A percentile compares a stretch with the other conserved stretches of the same genome.
Conservation (phyloP, 352 stramenopile species). For the Peronosclerospora sorghi region DNA sequence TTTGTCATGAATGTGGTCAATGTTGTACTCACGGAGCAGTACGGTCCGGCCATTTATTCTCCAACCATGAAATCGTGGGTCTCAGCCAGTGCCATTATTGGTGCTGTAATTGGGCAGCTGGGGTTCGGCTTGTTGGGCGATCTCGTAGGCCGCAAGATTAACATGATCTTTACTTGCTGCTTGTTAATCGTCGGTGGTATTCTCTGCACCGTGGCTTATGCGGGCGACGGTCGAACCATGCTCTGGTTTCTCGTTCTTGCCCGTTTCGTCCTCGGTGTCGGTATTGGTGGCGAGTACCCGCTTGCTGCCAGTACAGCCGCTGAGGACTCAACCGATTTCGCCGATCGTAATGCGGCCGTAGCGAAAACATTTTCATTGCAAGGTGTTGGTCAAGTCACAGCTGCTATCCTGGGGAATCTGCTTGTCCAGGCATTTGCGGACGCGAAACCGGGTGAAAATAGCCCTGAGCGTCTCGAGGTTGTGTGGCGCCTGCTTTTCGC, state of each 20-base stretch:
- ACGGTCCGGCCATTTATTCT: slow-evolving; percentile 45
- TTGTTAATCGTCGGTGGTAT: slow-evolving; percentile 59
- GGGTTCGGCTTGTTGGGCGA: slow-evolving; percentile 49
- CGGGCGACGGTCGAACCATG: slow-evolving; percentile 21
- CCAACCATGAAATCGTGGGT: slow-evolving; percentile 49
- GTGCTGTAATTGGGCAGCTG: slow-evolving; percentile 47
- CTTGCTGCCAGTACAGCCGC: slow-evolving; percentile 44
- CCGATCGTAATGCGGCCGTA: slow-evolving; percentile 41
- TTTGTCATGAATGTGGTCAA: slow-evolving; percentile 80
- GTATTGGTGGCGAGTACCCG: slow-evolving; percentile 45
- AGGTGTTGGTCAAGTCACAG: slow-evolving; percentile 43
- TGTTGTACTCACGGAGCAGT: slow-evolving; percentile 70
- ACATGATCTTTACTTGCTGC: slow-evolving; percentile 56
- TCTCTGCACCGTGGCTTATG: slow-evolving; percentile 48
- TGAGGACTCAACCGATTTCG: slow-evolving; percentile 38
- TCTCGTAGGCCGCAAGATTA: slow-evolving; percentile 47
- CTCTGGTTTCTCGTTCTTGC: slow-evolving; percentile 55
- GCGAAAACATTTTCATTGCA: slow-evolving; percentile 60
- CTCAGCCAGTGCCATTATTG: slow-evolving; percentile 41
- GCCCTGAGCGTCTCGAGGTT: slow-evolving; percentile 31
- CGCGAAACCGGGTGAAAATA: slow-evolving; percentile 26
- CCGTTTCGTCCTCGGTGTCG: slow-evolving; percentile 48
- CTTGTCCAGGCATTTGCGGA: slow-evolving; percentile 38
- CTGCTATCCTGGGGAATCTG: slow-evolving; percentile 51
- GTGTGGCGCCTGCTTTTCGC: slow-evolving; percentile 61